phyloP scores from a whole-genome alignment of 805 yeast genomes.

The Danielia oregonensis region DNA sequence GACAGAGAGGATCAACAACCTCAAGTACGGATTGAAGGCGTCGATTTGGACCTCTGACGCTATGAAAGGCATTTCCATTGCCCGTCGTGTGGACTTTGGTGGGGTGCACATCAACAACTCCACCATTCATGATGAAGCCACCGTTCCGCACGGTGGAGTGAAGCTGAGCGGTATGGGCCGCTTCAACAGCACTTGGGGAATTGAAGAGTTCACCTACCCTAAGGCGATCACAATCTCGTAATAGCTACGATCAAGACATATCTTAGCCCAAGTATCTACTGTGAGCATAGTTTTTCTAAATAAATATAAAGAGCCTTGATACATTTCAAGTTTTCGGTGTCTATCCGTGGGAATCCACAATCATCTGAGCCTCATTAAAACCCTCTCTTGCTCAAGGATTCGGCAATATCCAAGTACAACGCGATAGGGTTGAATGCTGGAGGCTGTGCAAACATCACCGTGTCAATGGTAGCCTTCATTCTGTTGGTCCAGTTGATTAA shows the following conservation, averaged over 20 bases:
- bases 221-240: slow-evolving; percentile 31
- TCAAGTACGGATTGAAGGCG: slow-evolving; percentile 37
- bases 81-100: slow-evolving; percentile 35
- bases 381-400: slow-evolving; percentile 57
- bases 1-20: slow-evolving; percentile 6
- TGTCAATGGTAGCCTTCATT: slow-evolving; percentile 36
- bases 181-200: slow-evolving; percentile 41
- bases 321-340: too few relatives aligned
- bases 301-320: background rate
- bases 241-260: background rate
- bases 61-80: slow-evolving; percentile 29
- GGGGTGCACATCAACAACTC: slow-evolving; percentile 37
- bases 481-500: slow-evolving; percentile 77
- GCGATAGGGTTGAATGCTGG: slow-evolving; percentile 61
- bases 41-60: slow-evolving; percentile 41
- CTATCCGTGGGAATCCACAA: too few relatives aligned
- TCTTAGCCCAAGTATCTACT: too few relatives aligned
- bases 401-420: slow-evolving; percentile 65
- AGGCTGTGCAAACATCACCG: slow-evolving; percentile 24
- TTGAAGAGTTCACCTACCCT: slow-evolving; percentile 35
- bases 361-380: slow-evolving; percentile 39
- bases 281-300: background rate
- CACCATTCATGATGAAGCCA: slow-evolving; percentile 32
- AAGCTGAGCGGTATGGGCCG: slow-evolving; percentile 37
- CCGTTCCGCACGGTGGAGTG: slow-evolving; percentile 45